These are phyloP conservation scores for Hippophae gyantsensis DNA, from an alignment of 306 rosid genomes.

Conservation along the genomic window DNA sequence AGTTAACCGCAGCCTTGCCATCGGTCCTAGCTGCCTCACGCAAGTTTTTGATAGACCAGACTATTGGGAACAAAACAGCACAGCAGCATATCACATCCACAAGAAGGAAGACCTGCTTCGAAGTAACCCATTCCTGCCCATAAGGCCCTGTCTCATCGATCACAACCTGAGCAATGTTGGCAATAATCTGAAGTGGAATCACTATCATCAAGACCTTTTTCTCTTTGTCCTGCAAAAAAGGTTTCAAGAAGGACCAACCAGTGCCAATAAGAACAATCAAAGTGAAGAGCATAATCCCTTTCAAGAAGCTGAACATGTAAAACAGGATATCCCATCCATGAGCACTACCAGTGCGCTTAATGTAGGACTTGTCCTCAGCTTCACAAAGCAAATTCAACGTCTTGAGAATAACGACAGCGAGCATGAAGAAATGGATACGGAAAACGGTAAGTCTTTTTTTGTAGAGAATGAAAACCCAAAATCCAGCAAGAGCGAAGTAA, in stretches of 20 bases:
- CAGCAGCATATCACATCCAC: conserved; percentile 93
- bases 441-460: conserved; percentile 71
- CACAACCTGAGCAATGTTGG: conserved; percentile 83
- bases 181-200: conserved; percentile 79
- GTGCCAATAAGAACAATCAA: conserved; percentile 83
- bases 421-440: conserved; percentile 86
- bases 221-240: conserved; percentile 80
- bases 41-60: conserved; percentile 92
- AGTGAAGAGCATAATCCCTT: conserved; percentile 76
- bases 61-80: conserved; percentile 86
- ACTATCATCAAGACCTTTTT: conserved; percentile 93
- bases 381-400: conserved; percentile 71
- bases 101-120: conserved; percentile 85
- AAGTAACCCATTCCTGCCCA: conserved; percentile 70
- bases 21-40: conserved; percentile 90
- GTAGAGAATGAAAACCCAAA: conserved; percentile 61
- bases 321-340: conserved; percentile 93
- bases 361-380: conserved; percentile 85
- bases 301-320: conserved; percentile 77
- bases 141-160: conserved; percentile 82
- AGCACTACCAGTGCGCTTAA: conserved; percentile 79
- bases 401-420: conserved; percentile 66
- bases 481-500: conserved; percentile 41
- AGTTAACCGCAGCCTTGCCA: conserved; percentile 88
- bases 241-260: conserved; percentile 92